phyloP scores from a whole-genome alignment of 805 yeast genomes.

The Kluyveromyces nonfermentans region DNA sequence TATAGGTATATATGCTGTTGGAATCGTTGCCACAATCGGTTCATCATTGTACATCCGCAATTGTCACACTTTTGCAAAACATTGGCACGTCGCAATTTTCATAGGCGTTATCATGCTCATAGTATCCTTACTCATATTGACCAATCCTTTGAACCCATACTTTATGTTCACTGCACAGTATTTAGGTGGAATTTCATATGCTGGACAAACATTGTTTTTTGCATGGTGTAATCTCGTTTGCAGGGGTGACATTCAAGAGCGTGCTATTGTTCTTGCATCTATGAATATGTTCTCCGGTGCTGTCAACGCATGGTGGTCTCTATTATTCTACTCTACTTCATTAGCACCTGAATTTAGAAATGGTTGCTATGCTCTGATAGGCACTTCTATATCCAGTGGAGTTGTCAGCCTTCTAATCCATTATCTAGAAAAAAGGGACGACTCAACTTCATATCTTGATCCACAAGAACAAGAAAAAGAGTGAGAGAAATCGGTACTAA shows the following conservation, averaged over 20 bases:
- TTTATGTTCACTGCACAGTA: constrained; percentile 47
- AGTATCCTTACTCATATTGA: constrained; percentile 39
- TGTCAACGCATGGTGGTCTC: constrained; percentile 57
- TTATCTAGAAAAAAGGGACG: constrained; percentile 33
- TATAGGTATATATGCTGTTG: constrained; percentile 46
- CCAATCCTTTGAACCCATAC: constrained; percentile 31
- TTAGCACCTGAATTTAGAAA: constrained; percentile 42
- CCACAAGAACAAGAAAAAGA: constrained; percentile 2
- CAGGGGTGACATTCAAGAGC: constrained; percentile 48
- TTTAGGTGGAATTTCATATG: constrained; percentile 43
- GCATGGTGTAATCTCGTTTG: constrained; percentile 58
- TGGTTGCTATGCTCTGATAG: constrained; percentile 51
- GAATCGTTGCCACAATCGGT: constrained; percentile 36
- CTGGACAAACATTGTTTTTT: constrained; percentile 52
- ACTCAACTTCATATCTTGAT: neutral
- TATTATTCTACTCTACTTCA: constrained; percentile 43
- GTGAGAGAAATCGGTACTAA: neutral
- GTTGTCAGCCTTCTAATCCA: constrained; percentile 35
- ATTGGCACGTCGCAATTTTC: constrained; percentile 42
- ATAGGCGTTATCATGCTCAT: constrained; percentile 36
- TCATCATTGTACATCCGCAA: constrained; percentile 38
- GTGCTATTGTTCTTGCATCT: constrained; percentile 55
- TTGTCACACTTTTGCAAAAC: constrained; percentile 33
- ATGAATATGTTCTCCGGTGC: constrained; percentile 59
- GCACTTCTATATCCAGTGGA: constrained; percentile 38